These are phyloP conservation scores for Hibiscus trionum DNA, from an alignment of 345 rosid species.

Conservation along the genomic window DNA sequence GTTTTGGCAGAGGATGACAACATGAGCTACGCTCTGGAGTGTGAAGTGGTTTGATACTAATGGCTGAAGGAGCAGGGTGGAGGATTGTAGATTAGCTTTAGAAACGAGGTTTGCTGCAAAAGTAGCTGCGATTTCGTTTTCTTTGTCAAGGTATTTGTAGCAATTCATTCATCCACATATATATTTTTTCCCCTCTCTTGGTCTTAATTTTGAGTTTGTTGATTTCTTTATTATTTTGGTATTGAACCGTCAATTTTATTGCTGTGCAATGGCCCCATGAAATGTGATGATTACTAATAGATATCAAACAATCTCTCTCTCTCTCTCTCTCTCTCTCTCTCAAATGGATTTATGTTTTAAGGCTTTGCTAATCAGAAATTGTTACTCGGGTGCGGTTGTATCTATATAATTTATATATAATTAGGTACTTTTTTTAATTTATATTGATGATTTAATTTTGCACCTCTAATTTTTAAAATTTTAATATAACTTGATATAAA, in stretches of 20 bases:
- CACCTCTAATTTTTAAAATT: too few species aligned
- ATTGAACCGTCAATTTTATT: not conserved
- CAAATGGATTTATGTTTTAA: too few species aligned
- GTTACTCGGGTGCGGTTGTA: too few species aligned
- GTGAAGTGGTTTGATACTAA: not conserved
- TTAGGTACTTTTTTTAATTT: too few species aligned
- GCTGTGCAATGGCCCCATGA: slow-evolving; percentile 4
- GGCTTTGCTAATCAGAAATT: too few species aligned
- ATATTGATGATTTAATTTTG: too few species aligned
- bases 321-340: not conserved
- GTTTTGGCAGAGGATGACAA: slow-evolving; percentile 10
- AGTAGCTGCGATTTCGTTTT: slow-evolving; percentile 25
- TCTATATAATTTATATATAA: too few species aligned
- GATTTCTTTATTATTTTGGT: slow-evolving; percentile 18
- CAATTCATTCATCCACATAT: slow-evolving; percentile 37
- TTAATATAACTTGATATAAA: too few species aligned
- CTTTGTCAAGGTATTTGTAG: slow-evolving; percentile 28
- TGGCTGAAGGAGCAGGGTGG: slow-evolving; percentile 4
- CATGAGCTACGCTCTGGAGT: not conserved
- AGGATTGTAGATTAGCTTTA: slow-evolving; percentile 30
- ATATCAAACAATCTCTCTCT: not conserved
- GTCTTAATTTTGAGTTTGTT: slow-evolving; percentile 4
- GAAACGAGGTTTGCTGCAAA: slow-evolving; percentile 22
- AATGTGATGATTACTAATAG: slow-evolving; percentile 9
- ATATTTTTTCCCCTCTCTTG: not conserved